Evolutionary conservation across 768 basidiomycete species (phyloP), one percentile per base, ranked within the genome.

Genomic region (Boletus insuetus): DNA sequence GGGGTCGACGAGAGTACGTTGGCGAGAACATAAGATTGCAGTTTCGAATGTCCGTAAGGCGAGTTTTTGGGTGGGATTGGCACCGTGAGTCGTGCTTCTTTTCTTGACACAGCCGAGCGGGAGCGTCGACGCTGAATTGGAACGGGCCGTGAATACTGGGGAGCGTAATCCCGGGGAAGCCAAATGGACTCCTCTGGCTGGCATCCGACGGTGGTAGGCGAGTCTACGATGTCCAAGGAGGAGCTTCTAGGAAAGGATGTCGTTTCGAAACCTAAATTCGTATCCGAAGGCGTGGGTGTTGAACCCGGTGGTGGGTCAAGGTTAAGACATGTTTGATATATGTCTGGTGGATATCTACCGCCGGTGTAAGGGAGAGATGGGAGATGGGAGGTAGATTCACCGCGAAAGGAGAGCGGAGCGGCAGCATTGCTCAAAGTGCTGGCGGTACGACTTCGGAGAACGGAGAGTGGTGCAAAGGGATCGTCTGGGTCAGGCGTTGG

Each of bases 391-490:
- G 56, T 72, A 35, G 63, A 64, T 51, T 65, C 62, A 41, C 72
- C 68, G 22, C 62, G 63, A 46, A 73, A 73, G 8, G 65, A 65
- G 49, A 66, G 58, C 13, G 71, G 69, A 19, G 69, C 56, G 35
- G 59, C 62, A 10, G 49, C 49, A 39, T 56, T 69, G 35, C 71
- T 70, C 46, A 75, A 69, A 17, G 73, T 70, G 19, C 74, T 75
- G 58, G 77, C 79, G 6, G 82, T 80, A 52, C 85, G 79, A 56
- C 77, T 80, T 47, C 87, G 82, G 26, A 89, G 75, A 24, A 82
- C 81, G 64, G 81, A 80, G 41, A 89, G 79, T 0, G 87, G 81
- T 6, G 83, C 86, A 58, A 88, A 88, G 2, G 87, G 87, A 66
- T 89, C 86, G 17, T 63, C 65, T 20, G 85, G 86, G 69, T 89